These are phyloP conservation scores for Schizochytrium sp. DNA, from an alignment of 108 stramenopile species.

Conservation along the genomic window DNA sequence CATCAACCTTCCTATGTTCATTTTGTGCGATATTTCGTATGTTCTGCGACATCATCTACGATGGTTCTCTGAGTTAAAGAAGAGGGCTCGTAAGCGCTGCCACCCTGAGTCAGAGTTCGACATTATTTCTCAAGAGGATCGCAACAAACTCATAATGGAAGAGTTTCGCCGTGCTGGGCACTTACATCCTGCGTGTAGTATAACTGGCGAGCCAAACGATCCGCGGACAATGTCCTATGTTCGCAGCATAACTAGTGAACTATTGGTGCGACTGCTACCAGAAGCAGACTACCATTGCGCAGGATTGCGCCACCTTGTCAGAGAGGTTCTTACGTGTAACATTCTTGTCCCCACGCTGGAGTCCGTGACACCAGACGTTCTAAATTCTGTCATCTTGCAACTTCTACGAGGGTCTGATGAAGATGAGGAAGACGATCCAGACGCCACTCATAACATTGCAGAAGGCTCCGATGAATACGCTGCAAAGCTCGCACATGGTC, in stretches of 20 bases:
- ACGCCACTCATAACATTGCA: not conserved
- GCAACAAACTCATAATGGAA: constrained; percentile 52
- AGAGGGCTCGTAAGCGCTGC: constrained; percentile 39
- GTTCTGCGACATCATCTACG: constrained; percentile 49
- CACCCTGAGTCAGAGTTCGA: constrained; percentile 48
- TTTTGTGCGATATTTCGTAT: constrained; percentile 56
- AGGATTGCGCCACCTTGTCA: not conserved
- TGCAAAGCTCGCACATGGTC: not conserved
- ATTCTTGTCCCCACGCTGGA: constrained; percentile 57
- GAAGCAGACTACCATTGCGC: constrained; percentile 53
- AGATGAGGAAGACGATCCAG: not conserved
- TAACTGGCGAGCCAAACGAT: not conserved
- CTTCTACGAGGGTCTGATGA: not conserved
- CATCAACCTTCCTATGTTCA: constrained; percentile 54
- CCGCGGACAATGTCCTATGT: constrained; percentile 39
- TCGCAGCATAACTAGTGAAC: constrained; percentile 56
- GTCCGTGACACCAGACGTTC: constrained; percentile 42
- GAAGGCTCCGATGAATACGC: not conserved
- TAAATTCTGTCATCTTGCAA: constrained; percentile 25
- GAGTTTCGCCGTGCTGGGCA: constrained; percentile 56
- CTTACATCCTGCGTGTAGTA: constrained; percentile 45
- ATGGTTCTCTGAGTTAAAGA: constrained; percentile 45
- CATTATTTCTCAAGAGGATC: constrained; percentile 48
- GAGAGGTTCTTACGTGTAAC: constrained; percentile 59
- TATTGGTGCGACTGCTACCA: constrained; percentile 47